Evolutionary conservation across 768 basidiomycete species (phyloP).

Genomic region (Leccinum broughii): DNA sequence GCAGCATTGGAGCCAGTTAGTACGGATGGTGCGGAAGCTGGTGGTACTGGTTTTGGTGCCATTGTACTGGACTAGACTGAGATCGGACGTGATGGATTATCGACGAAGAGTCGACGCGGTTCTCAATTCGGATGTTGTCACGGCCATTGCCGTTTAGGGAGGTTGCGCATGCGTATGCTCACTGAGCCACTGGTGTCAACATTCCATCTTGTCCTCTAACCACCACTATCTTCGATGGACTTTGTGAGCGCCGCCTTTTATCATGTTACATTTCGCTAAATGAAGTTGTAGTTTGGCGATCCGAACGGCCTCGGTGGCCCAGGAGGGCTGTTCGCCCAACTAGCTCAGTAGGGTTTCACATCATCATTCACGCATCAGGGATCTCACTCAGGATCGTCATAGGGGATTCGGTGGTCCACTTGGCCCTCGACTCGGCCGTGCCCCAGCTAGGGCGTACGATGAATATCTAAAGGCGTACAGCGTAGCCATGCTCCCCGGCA

Average conservation of each 20-base stretch:
- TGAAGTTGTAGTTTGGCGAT: slow-evolving; percentile 36
- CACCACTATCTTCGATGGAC: slow-evolving; percentile 35
- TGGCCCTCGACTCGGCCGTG: slow-evolving; percentile 44
- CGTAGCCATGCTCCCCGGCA: slow-evolving; percentile 88
- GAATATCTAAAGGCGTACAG: slow-evolving; percentile 95
- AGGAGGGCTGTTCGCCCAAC: slow-evolving; percentile 62
- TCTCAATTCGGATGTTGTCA: slow-evolving; percentile 24
- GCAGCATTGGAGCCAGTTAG: slow-evolving; percentile 65
- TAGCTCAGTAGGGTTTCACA: slow-evolving; percentile 52
- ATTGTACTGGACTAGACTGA: slow-evolving; percentile 21
- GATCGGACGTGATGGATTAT: slow-evolving; percentile 16
- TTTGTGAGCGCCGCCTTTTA: slow-evolving; percentile 32
- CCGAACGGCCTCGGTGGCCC: slow-evolving; percentile 44
- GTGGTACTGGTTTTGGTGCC: slow-evolving; percentile 26
- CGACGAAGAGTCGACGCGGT: slow-evolving; percentile 19
- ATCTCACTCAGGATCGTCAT: slow-evolving; percentile 22
- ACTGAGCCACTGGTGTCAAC: background rate
- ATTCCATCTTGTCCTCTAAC: slow-evolving; percentile 23
- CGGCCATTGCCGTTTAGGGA: slow-evolving; percentile 33
- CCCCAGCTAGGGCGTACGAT: slow-evolving; percentile 76
- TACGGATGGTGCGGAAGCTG: slow-evolving; percentile 26
- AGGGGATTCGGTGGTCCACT: slow-evolving; percentile 58
- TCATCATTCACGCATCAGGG: background rate
- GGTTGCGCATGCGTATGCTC: slow-evolving; percentile 34
- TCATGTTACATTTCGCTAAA: slow-evolving; percentile 4